Conservation (phyloP, 1,139 yeast species). For the Suhomyces guaymorum region DNA sequence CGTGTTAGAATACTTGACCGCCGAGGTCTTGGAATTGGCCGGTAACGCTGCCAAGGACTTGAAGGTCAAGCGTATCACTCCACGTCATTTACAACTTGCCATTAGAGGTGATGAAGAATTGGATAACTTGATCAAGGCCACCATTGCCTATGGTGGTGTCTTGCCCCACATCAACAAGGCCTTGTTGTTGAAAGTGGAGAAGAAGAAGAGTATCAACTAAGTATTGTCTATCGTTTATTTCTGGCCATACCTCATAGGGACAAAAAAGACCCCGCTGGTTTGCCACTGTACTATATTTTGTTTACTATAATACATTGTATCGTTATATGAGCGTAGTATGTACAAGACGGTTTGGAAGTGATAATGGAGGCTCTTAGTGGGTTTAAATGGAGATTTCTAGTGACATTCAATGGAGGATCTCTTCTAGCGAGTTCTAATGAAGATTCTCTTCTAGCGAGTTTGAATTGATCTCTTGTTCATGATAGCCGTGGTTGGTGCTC, state of each 20-base stretch:
- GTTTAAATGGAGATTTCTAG: too few species aligned
- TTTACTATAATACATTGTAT: conserved; percentile 13
- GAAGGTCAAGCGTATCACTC: conserved; percentile 97
- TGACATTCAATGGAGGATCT: too few species aligned
- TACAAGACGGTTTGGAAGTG: too few species aligned
- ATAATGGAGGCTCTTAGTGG: too few species aligned
- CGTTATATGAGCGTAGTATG: conserved; percentile 8
- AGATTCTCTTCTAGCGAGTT: too few species aligned
- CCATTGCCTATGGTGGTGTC: conserved; percentile 99
- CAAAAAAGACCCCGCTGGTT: too few species aligned
- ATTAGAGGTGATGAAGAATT: conserved; percentile 99
- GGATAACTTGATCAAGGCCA: conserved; percentile 93
- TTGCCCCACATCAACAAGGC: conserved; percentile 97
- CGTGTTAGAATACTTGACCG: conserved; percentile 94
- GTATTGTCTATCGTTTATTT: conserved; percentile 14
- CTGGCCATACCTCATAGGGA: too few species aligned
- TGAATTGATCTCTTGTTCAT: too few species aligned
- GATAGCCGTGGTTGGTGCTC: too few species aligned
- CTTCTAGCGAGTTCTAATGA: too few species aligned
- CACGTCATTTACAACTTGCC: conserved; percentile 97
- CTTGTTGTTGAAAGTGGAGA: conserved; percentile 86
- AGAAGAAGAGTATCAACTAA: conserved; percentile 47
- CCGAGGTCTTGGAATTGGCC: conserved; percentile 97
- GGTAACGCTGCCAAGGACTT: conserved; percentile 99
- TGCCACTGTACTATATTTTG: conserved; percentile 13